A percentile compares a stretch with the other conserved stretches of the same genome.
Evolutionary conservation across 2,329 filamentous ascomycete genomes (phyloP).

Genomic region (Aureobasidium sp.): DNA sequence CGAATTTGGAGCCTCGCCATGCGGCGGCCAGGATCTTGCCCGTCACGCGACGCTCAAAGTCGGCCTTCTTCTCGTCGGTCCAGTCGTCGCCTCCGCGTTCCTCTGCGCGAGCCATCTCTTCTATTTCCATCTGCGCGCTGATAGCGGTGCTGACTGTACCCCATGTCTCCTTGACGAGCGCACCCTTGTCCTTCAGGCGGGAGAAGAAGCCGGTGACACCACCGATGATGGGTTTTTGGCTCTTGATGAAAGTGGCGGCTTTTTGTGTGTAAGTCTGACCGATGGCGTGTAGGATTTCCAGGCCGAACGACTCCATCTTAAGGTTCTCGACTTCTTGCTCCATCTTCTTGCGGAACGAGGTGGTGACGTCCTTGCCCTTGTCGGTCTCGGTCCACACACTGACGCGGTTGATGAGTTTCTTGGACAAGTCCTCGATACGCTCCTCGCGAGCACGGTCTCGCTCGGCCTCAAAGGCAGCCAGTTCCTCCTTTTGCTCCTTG

Average conservation of each 20-base stretch:
- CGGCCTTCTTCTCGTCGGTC: conserved; percentile 94
- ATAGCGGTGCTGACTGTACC: conserved; percentile 94
- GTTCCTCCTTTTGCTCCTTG: conserved; percentile 88
- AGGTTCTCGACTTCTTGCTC: conserved; percentile 91
- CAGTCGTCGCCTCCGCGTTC: conserved; percentile 92
- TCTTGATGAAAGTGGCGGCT: conserved; percentile 78
- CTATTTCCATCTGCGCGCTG: conserved; percentile 95
- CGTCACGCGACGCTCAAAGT: conserved; percentile 91
- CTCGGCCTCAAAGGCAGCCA: conserved; percentile 81
- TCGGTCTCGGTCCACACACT: conserved; percentile 97
- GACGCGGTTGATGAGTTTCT: conserved; percentile 81
- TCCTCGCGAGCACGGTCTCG: conserved; percentile 76
- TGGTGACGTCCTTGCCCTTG: conserved; percentile 73
- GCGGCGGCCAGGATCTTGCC: conserved; percentile 96
- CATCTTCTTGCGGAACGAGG: conserved; percentile 88
- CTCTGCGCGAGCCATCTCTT: conserved; percentile 96
- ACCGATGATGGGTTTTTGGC: conserved; percentile 74
- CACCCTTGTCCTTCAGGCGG: conserved; percentile 91
- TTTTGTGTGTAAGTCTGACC: conserved; percentile 86
- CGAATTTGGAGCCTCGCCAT: conserved; percentile 93
- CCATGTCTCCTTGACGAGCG: conserved; percentile 96
- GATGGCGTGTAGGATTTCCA: conserved; percentile 93
- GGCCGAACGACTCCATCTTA: conserved; percentile 97
- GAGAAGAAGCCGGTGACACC: conserved; percentile 94
- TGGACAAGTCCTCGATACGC: conserved; percentile 72